Percentiles rank a stretch among this genome's conserved stretches.
Conservation (phyloP, 2,329 filamentous ascomycete genomes). For the Amylocarpus encephaloides region DNA sequence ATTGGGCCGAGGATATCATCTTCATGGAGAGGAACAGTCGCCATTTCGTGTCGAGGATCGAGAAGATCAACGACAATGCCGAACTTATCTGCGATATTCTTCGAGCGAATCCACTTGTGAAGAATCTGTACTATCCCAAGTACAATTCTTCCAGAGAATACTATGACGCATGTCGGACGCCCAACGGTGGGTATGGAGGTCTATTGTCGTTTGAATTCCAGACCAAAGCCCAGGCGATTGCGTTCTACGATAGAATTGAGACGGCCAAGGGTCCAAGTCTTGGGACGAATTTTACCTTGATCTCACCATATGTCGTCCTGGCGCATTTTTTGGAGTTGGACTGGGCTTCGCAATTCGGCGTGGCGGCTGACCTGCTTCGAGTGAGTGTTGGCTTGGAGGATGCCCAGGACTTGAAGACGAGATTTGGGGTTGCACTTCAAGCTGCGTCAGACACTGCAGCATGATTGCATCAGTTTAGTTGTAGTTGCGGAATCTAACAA, state of each 20-base stretch:
- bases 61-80: conserved; percentile 78
- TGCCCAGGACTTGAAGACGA: conserved; percentile 53
- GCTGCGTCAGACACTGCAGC: conserved; percentile 38
- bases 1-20: conserved; percentile 89
- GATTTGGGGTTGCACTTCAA: conserved; percentile 64
- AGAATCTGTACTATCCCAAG: conserved; percentile 82
- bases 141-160: conserved; percentile 59
- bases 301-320: conserved; percentile 83
- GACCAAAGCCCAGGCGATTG: conserved; percentile 60
- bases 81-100: conserved; percentile 76
- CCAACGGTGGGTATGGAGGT: conserved; percentile 79
- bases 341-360: conserved; percentile 80
- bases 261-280: conserved; percentile 91
- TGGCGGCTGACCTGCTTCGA: conserved; percentile 72
- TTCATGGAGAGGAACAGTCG: conserved; percentile 96
- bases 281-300: conserved; percentile 93
- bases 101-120: conserved; percentile 54
- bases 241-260: conserved; percentile 80
- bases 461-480: background rate
- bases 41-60: conserved; percentile 77
- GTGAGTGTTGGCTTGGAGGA: conserved; percentile 90
- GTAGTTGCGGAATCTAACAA: too few relatives aligned
- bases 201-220: conserved; percentile 80
- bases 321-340: conserved; percentile 88
- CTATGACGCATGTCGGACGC: conserved; percentile 73